Evolutionary conservation across 805 yeast genomes (phyloP).

Genomic region (Wickerhamomyces chaumierensis): DNA sequence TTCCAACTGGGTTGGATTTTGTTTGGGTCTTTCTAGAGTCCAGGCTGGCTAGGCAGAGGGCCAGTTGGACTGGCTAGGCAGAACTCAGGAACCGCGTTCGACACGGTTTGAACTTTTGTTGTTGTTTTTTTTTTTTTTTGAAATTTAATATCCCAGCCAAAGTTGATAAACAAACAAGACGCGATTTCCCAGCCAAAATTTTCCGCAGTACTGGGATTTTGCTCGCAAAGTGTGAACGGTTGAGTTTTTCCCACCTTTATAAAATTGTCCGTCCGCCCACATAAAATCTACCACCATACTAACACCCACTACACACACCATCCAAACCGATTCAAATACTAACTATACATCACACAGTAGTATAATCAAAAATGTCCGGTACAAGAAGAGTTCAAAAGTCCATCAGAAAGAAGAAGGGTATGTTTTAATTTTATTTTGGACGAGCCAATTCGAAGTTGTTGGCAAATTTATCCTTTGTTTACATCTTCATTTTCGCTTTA

Average conservation of each 20-base stretch:
- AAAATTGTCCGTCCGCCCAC: not conserved
- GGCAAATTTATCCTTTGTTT: conserved; percentile 1
- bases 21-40: too few relatives aligned
- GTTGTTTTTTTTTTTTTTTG: too few relatives aligned
- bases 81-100: too few relatives aligned
- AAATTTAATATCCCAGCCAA: not conserved
- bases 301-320: conserved; percentile 3
- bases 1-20: too few relatives aligned
- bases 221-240: conserved; percentile 1
- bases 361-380: conserved; percentile 22
- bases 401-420: conserved; percentile 34
- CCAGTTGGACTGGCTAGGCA: too few relatives aligned
- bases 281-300: not conserved
- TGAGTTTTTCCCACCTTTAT: conserved; percentile 1
- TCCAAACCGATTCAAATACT: not conserved
- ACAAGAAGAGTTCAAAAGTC: conserved; percentile 27
- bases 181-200: not conserved
- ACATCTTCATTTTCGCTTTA: not conserved
- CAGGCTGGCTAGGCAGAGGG: too few relatives aligned
- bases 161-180: not conserved
- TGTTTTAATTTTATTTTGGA: conserved; percentile 1
- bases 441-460: not conserved
- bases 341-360: not conserved
- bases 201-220: too few relatives aligned
- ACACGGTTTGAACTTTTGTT: not conserved